These are phyloP conservation scores for Aspergillus sclerotioniger DNA, from an alignment of 495 filamentous ascomycete species.

Conservation along the genomic window DNA sequence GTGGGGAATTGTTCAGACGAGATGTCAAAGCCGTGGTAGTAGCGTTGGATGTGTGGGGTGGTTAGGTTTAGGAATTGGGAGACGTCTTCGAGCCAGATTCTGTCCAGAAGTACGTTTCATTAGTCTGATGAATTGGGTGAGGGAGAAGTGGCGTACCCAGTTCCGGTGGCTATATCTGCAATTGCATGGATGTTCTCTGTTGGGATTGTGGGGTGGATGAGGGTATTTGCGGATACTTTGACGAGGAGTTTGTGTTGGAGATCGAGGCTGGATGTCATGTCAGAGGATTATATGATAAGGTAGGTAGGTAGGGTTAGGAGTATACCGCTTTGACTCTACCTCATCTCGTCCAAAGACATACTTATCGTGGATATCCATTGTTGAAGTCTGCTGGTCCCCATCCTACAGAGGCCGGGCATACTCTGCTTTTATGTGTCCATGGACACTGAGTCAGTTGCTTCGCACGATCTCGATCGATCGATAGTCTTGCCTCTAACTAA, in stretches of 20 bases:
- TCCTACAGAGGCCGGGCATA: neutral
- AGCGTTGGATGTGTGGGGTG: neutral
- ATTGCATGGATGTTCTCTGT: neutral
- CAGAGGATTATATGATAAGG: too few species aligned
- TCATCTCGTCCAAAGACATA: neutral
- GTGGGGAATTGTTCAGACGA: conserved; percentile 19
- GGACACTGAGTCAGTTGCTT: neutral
- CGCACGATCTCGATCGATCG: too few species aligned
- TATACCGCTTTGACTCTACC: neutral
- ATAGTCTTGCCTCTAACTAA: too few species aligned
- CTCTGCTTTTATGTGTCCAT: neutral
- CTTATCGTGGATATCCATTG: neutral
- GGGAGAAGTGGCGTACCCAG: neutral
- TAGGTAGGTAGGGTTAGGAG: too few species aligned
- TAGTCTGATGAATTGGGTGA: neutral
- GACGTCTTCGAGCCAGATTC: conserved; percentile 8
- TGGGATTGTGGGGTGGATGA: neutral
- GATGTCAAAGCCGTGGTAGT: conserved; percentile 22
- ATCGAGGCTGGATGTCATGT: neutral
- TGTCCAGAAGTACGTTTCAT: neutral
- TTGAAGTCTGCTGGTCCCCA: neutral
- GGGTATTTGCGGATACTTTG: neutral
- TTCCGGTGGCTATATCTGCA: conserved; percentile 9
- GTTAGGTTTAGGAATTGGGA: neutral
- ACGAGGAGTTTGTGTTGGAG: conserved; percentile 5